Conservation (phyloP, 768 basidiomycete species). For the Lentinula lateritia region DNA sequence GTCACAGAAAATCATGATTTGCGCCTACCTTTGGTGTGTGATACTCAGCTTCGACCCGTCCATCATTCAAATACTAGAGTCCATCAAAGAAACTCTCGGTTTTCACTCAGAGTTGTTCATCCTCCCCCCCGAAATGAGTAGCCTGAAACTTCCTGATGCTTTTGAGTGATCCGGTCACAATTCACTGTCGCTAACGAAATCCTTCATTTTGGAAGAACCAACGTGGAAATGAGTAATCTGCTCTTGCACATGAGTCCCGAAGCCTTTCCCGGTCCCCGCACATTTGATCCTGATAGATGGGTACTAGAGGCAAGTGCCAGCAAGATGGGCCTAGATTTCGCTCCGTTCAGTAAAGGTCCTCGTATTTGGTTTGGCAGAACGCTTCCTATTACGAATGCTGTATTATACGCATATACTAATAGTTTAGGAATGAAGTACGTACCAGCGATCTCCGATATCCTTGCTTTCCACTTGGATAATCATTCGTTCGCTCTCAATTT, state of each 20-base stretch:
- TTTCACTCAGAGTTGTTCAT: too few species aligned
- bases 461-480: background rate
- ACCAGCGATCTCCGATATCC: background rate
- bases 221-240: constrained; percentile 33
- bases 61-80: too few species aligned
- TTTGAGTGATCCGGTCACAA: too few species aligned
- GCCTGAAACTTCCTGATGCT: too few species aligned
- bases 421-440: constrained; percentile 1
- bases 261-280: constrained; percentile 33
- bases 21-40: too few species aligned
- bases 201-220: constrained; percentile 22
- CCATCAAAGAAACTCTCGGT: too few species aligned
- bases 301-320: constrained; percentile 21
- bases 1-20: too few species aligned
- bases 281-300: constrained; percentile 40
- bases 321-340: constrained; percentile 29
- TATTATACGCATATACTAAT: background rate
- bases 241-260: constrained; percentile 32
- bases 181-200: background rate
- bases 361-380: background rate
- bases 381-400: background rate
- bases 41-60: too few species aligned
- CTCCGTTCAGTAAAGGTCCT: constrained; percentile 24
- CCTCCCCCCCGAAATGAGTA: too few species aligned
- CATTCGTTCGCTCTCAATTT: background rate